Base-by-base conservation (phyloP, 495 filamentous ascomycete species). In the Penicillium crystallinum region DNA sequence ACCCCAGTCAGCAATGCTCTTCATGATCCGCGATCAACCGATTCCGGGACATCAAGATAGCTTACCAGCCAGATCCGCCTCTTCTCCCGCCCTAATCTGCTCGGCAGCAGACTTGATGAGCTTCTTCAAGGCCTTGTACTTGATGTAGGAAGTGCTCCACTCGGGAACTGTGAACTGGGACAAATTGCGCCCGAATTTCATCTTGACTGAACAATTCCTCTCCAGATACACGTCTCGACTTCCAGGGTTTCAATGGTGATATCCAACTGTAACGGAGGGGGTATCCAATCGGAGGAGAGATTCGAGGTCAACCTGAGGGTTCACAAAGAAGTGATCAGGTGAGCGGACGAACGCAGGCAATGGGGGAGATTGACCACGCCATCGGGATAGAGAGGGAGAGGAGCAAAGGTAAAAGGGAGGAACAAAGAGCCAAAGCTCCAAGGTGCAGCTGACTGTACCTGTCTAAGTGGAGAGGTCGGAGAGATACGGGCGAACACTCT, bases 81-180 rank as follows among this genome's bases (percentile, higher is more conserved):
- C 80, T 47, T 87, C 79, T 48, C 85, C 86, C 56, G 79, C 75
- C 66, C 83, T 84, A 12, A 77, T 74, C 43, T 79, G 76, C 35
- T 76, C 79, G 19, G 81, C 77, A 12, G 82, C 84, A 4, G 84
- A 78, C 69, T 95, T 97, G 69, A 97, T 90, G 38, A 95, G 79
- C 76, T 93, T 92, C 74, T 98, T 98, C 63, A 97, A 72, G 33
- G 85, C 81, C 68, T 97, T 97, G 77, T 98, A 98, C 66, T 95
- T 86, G 73, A 98, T 95, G 63, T 98, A 98, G 15, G 80, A 83
- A 30, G 84, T 71, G 49, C 91, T 88, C 91, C 91, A 98, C 72
- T 98, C 93, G 10, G 93, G 93, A 49, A 97, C 93, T 64, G 96
- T 91, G 65, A 96, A 95, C 35, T 92, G 86, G 11, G 90, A 77